Evolutionary conservation across 1,139 yeast species (phyloP).

Genomic region (Sugiyamaella grinbergsii): DNA sequence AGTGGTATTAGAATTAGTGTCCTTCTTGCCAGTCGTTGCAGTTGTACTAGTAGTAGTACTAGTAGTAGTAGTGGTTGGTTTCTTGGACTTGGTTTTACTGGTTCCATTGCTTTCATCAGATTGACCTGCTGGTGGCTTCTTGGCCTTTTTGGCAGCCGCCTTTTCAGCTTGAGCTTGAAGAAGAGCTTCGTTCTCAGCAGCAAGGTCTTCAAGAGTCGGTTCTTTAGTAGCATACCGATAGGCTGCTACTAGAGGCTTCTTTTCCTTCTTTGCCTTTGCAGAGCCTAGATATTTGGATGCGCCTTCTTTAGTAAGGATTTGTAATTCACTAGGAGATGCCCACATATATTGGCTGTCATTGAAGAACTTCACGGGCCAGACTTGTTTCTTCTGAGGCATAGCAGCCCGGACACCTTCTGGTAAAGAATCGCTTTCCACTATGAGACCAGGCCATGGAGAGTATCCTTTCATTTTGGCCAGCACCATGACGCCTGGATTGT

Average conservation of each 20-base stretch:
- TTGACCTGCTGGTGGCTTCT: conserved; percentile 7
- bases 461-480: conserved; percentile 44
- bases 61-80: conserved; percentile 9
- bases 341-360: conserved; percentile 40
- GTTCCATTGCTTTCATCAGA: conserved; percentile 14
- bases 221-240: conserved; percentile 50
- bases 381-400: conserved; percentile 33
- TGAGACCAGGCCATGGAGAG: conserved; percentile 48
- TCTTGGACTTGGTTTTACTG: conserved; percentile 8
- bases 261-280: conserved; percentile 38
- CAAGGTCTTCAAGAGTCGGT: conserved; percentile 38
- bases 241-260: conserved; percentile 50
- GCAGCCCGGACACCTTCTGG: conserved; percentile 32
- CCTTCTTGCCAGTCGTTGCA: too few relatives aligned
- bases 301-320: conserved; percentile 37
- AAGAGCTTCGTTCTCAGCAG: conserved; percentile 11
- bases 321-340: conserved; percentile 39
- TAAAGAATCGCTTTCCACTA: conserved; percentile 31
- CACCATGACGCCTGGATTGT: conserved; percentile 41
- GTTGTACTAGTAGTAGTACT: not conserved
- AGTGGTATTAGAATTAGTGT: too few relatives aligned
- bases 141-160: conserved; percentile 27
- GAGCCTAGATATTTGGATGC: conserved; percentile 31
- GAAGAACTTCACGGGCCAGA: conserved; percentile 43
- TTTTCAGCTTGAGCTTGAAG: conserved; percentile 14